These are phyloP conservation scores for Neonothopanus nambi DNA, from an alignment of 1,284 basidiomycete genomes.

Conservation along the genomic window DNA sequence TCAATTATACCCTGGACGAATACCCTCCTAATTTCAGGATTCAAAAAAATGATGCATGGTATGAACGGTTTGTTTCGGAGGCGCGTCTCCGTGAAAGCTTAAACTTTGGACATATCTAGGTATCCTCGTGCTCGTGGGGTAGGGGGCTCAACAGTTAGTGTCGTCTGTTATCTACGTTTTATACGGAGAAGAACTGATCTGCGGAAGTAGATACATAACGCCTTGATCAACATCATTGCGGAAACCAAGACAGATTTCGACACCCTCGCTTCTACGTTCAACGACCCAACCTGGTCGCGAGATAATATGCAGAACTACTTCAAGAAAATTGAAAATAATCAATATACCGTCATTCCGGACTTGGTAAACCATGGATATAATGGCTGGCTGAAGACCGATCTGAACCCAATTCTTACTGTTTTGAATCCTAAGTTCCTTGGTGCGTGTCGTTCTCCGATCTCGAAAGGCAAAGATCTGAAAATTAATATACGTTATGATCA, in stretches of 20 bases:
- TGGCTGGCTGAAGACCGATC: slow-evolving; percentile 24
- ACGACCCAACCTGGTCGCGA: slow-evolving; percentile 23
- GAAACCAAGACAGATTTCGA: slow-evolving; percentile 22
- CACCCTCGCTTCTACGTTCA: slow-evolving; percentile 20
- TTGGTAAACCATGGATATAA: slow-evolving; percentile 22
- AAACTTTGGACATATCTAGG: slow-evolving; percentile 17
- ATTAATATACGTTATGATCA: background rate
- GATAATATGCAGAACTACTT: slow-evolving; percentile 24
- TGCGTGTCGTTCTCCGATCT: background rate
- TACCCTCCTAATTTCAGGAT: slow-evolving; percentile 22
- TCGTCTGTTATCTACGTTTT: background rate
- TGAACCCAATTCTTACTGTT: slow-evolving; percentile 18
- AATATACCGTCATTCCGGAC: slow-evolving; percentile 12
- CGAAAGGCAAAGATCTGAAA: background rate
- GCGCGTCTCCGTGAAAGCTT: too few relatives aligned
- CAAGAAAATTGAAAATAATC: slow-evolving; percentile 22
- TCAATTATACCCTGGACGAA: slow-evolving; percentile 23
- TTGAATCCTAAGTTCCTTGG: slow-evolving; percentile 19
- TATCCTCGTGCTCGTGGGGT: slow-evolving; percentile 25
- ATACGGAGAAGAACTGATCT: too few relatives aligned
- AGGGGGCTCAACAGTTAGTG: slow-evolving; percentile 24
- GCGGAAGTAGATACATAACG: slow-evolving; percentile 22
- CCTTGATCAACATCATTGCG: slow-evolving; percentile 23
- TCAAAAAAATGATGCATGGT: slow-evolving; percentile 22
- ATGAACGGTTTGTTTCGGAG: background rate